phyloP scores from a whole-genome alignment of 805 yeast species.

The Wickerhamiella alocasiicola region DNA sequence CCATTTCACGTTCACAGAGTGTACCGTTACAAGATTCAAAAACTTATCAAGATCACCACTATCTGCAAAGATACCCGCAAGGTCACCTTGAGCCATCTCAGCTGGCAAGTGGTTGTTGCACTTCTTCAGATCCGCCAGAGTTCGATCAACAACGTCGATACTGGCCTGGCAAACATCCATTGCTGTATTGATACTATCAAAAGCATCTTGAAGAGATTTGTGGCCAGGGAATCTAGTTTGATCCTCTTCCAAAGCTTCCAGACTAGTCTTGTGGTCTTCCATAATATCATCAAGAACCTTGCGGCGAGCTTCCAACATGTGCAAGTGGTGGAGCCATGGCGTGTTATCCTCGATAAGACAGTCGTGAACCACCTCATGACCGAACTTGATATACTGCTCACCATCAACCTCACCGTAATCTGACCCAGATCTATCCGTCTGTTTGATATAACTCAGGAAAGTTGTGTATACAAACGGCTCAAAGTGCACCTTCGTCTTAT shows the following conservation, averaged over 20 bases:
- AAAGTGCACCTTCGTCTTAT: slow-evolving; percentile 33
- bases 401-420: slow-evolving; percentile 24
- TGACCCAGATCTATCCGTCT: slow-evolving; percentile 38
- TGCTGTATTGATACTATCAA: slow-evolving; percentile 3
- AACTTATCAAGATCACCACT: slow-evolving; percentile 25
- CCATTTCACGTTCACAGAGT: slow-evolving; percentile 69
- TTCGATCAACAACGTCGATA: not conserved
- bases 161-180: slow-evolving; percentile 6
- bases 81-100: not conserved
- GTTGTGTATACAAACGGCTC: slow-evolving; percentile 58
- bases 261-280: slow-evolving; percentile 23
- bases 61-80: not conserved
- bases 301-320: slow-evolving; percentile 22
- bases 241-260: slow-evolving; percentile 22
- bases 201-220: not conserved
- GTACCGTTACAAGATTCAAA: slow-evolving; percentile 59
- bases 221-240: not conserved
- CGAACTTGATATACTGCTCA: slow-evolving; percentile 34
- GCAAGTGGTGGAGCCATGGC: slow-evolving; percentile 23
- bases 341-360: slow-evolving; percentile 36
- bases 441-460: slow-evolving; percentile 53
- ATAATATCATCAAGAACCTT: slow-evolving; percentile 25
- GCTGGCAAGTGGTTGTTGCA: not conserved
- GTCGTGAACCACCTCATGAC: slow-evolving; percentile 44
- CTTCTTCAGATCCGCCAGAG: not conserved